These are phyloP conservation scores for Leccinellum rugosiceps DNA, from an alignment of 768 basidiomycete species.

Conservation along the genomic window DNA sequence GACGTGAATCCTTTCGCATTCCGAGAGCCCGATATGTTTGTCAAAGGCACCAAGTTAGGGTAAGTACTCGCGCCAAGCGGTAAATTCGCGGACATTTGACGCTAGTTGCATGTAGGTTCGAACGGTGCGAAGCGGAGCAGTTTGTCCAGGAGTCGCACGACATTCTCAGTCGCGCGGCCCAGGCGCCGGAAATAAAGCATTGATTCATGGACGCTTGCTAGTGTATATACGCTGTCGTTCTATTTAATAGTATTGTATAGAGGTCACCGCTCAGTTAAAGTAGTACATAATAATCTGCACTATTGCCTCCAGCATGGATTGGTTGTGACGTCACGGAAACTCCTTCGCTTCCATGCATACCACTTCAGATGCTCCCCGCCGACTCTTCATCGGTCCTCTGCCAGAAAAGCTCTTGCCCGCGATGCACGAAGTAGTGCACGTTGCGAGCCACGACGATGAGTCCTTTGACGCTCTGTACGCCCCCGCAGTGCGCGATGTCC, in stretches of 20 bases:
- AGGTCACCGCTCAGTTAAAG: slow-evolving; percentile 17
- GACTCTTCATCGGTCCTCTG: slow-evolving; percentile 76
- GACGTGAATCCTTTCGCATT: slow-evolving; percentile 92
- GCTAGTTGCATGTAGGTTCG: slow-evolving; percentile 50
- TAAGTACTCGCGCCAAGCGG: slow-evolving; percentile 36
- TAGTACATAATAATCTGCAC: neutral
- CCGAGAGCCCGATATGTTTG: slow-evolving; percentile 81
- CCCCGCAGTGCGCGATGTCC: slow-evolving; percentile 33
- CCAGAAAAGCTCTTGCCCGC: slow-evolving; percentile 55
- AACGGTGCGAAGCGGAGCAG: slow-evolving; percentile 61
- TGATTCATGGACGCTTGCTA: slow-evolving; percentile 14
- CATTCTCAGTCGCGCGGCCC: slow-evolving; percentile 38
- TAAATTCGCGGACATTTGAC: slow-evolving; percentile 17
- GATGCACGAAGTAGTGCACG: slow-evolving; percentile 31
- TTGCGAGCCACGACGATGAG: slow-evolving; percentile 30
- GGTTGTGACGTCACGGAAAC: slow-evolving; percentile 28
- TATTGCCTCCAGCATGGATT: neutral
- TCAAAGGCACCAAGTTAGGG: slow-evolving; percentile 76
- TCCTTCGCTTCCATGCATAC: neutral
- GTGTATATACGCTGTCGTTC: slow-evolving; percentile 1
- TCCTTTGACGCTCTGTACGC: slow-evolving; percentile 32
- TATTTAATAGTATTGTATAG: slow-evolving; percentile 11
- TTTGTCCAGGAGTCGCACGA: slow-evolving; percentile 63
- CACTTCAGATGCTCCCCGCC: slow-evolving; percentile 18
- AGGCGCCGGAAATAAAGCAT: slow-evolving; percentile 25